Evolutionary conservation across 371 early-diverging fungal genomes (phyloP), one percentile per base, ranked within the genome.

Genomic region (Mortierella sp.): DNA sequence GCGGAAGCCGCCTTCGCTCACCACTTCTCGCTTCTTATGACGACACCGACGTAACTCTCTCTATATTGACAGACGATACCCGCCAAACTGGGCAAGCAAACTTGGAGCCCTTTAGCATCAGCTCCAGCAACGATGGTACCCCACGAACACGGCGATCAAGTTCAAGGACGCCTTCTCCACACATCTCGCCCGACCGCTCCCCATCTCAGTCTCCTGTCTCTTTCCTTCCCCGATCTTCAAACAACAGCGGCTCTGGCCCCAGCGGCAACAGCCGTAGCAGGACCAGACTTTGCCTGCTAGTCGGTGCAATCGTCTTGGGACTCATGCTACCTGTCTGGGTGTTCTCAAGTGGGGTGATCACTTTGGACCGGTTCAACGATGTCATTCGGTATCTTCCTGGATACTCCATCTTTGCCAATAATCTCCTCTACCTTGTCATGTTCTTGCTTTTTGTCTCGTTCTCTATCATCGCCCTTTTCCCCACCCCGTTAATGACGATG

Each of bases 401-500:
- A 2, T 77, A 77, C 29, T 60, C 63, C 23, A 9, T 47, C 57
- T 72, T 77, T 51, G 79, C 79, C 72, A 77, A 77, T 69, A 72
- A 72, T 47, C 60, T 77, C 5, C 57, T 77, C 16, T 77, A 77
- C 63, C 70, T 77, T 48, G 73, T 77, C 64, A 69, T 72, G 69
- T 77, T 72, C 52, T 66, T 77, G 7, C 72, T 77, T 52, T 43
- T 77, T 11, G 56, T 59, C 23, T 77, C 79, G 5, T 77, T 77
- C 46, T 64, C 69, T 4, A 29, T 66, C 25, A 30, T 77, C 21
- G 72, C 79, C 0, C 46, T 58, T 7, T 21, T 77, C 16, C 72
- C 79, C 15, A 30, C 62, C 56, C 58, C 67, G n/a, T 66, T 72
- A 11, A 56, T 77, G 25, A 57, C 56, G 15, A 26, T 72, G n/a